A percentile compares a stretch with the other conserved stretches of the same genome.
Conservation (phyloP, 225 moss, liverwort and hornwort genomes). For the Sphagnum tenellum region DNA sequence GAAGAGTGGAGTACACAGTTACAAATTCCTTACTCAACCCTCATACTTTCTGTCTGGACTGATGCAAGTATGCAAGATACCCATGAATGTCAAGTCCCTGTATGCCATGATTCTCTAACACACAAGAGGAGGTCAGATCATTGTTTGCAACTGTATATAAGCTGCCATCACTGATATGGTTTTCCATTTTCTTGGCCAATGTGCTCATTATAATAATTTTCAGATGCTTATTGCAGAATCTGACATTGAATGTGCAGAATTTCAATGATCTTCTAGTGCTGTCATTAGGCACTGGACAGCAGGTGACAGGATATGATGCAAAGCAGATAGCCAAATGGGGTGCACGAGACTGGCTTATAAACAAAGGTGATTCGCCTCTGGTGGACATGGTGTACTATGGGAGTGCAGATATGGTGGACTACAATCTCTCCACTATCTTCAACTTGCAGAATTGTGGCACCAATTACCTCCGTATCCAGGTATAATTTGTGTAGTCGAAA, state of each 20-base stretch:
- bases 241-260: too few relatives aligned
- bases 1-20: conserved; percentile 32
- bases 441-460: conserved; percentile 34
- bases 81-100: too few relatives aligned
- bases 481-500: too few relatives aligned
- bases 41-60: too few relatives aligned
- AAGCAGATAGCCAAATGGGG: conserved; percentile 47
- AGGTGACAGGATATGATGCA: conserved; percentile 19
- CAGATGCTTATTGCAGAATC: too few relatives aligned
- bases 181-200: too few relatives aligned
- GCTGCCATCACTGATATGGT: too few relatives aligned
- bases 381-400: conserved; percentile 46
- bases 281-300: conserved; percentile 50
- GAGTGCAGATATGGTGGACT: conserved; percentile 55
- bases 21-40: not conserved
- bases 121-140: too few relatives aligned
- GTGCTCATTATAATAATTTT: too few relatives aligned
- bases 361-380: conserved; percentile 34
- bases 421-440: conserved; percentile 49
- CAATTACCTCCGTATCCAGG: conserved; percentile 63
- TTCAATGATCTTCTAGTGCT: not conserved
- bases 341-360: conserved; percentile 32
- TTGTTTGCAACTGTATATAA: too few relatives aligned
- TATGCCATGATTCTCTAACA: too few relatives aligned
- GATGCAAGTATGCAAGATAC: too few relatives aligned